Evolutionary conservation across 1,284 basidiomycete genomes (phyloP), one percentile per base, ranked within the genome.

Genomic region (Mycosarcoma mackinlayi): DNA sequence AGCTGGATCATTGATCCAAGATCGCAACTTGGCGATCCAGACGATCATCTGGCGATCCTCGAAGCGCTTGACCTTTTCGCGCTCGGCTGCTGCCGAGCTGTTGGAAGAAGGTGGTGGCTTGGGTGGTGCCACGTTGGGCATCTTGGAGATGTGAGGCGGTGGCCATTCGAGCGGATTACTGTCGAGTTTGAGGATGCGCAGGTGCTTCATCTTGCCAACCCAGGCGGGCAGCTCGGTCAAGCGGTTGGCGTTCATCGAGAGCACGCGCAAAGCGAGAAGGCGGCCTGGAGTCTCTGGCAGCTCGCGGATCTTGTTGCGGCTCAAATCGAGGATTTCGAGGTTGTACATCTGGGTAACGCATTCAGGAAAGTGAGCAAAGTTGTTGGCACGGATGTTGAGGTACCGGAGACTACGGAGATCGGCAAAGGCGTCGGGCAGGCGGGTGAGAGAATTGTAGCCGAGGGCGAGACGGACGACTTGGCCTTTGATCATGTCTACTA

Each of bases 251-350:
- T 92, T 89, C 47, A 98, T 85, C 25, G 90, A 94, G 50, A 98
- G 89, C 14, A 72, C 93, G 65, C 89, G 88, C 64, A 98, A 89
- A 52, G 90, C 88, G 48, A 88, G 84, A 16, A 98, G 86, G 6
- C 89, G 88, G 16, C 94, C 94, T 4, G 94, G 92, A 57, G 89
- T 86, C 2, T 88, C 85, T 9, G 95, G 95, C 33, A 98, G 85
- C 45, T 87, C 85, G 77, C 88, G 89, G 78, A 98, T 89, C 84
- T 91, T 93, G 85, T 98, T 98, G 71, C 92, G 89, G 72, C 92
- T 94, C 45, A 98, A 87, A 83, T 98, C 95, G 63, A 98, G 86
- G 57, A 95, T 96, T 84, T 98, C 94, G 64, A 98, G 86, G 4
- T 90, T 89, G 6, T 91, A 89, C 85, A 98, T 90, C 27, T 56